Percentiles rank a stretch among this genome's conserved stretches.
These are phyloP conservation scores for Calendula officinalis DNA, from an alignment of 129 eudicot species.

Conservation along the genomic window DNA sequence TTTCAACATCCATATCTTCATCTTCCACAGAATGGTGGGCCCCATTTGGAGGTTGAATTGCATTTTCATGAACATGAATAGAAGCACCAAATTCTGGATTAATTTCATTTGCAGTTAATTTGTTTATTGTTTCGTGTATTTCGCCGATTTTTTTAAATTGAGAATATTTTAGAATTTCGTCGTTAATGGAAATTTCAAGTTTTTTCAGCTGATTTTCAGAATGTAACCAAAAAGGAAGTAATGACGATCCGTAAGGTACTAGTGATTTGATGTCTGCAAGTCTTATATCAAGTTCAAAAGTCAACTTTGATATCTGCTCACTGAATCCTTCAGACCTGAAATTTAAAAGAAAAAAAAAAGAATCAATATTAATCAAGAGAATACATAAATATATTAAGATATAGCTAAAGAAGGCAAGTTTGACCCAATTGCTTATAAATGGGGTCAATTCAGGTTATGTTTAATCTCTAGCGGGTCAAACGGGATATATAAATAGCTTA, in stretches of 20 bases:
- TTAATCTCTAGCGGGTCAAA: neutral
- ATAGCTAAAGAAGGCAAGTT: neutral
- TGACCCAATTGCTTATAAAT: neutral
- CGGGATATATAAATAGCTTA: neutral
- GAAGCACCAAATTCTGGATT: slow-evolving; percentile 17
- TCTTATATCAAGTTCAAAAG: slow-evolving; percentile 65
- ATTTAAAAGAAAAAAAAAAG: slow-evolving; percentile 5
- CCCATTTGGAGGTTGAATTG: slow-evolving; percentile 20
- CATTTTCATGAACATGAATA: slow-evolving; percentile 28
- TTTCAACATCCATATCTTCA: slow-evolving; percentile 92
- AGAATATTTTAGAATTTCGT: slow-evolving; percentile 23
- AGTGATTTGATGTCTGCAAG: slow-evolving; percentile 78
- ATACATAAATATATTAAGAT: neutral
- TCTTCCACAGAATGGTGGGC: slow-evolving; percentile 46
- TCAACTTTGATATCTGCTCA: slow-evolving; percentile 44
- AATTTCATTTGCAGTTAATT: slow-evolving; percentile 26
- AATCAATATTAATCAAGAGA: neutral
- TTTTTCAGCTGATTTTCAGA: slow-evolving; percentile 60
- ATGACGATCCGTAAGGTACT: slow-evolving; percentile 54
- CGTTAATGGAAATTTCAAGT: slow-evolving; percentile 55
- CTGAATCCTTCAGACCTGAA: slow-evolving; percentile 41
- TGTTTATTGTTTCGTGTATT: slow-evolving; percentile 20
- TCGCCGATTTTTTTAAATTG: slow-evolving; percentile 24
- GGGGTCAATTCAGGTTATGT: neutral
- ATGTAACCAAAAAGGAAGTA: slow-evolving; percentile 91